phyloP scores from a whole-genome alignment of 208 protist genomes.

The Leishmania martiniquensis region DNA sequence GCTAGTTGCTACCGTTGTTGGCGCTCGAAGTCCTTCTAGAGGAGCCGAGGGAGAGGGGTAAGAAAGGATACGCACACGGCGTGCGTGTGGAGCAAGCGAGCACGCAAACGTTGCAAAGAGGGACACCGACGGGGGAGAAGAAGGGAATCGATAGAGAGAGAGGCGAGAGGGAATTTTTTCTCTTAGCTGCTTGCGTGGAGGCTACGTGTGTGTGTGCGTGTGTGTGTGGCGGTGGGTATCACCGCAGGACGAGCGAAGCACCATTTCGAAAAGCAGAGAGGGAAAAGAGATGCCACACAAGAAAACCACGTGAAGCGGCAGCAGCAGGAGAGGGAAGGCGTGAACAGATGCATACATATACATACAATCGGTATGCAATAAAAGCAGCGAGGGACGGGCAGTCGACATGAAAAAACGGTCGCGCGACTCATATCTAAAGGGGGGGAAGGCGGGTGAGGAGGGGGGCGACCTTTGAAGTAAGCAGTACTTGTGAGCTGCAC shows the following conservation, averaged over 20 bases:
- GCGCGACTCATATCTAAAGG: background rate
- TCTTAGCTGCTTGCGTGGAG: background rate
- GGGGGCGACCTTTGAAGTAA: background rate
- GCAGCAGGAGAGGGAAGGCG: background rate
- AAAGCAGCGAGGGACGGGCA: background rate
- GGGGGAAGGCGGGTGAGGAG: background rate
- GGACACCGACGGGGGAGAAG: no score
- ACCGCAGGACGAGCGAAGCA: background rate
- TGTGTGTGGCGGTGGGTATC: background rate
- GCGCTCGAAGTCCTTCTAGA: background rate
- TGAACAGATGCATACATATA: background rate
- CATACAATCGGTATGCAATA: background rate
- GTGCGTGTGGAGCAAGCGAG: background rate
- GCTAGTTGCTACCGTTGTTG: background rate
- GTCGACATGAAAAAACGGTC: background rate
- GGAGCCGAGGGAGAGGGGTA: background rate
- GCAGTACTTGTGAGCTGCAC: background rate
- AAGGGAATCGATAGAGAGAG: background rate
- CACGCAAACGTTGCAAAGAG: background rate
- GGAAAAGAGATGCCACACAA: background rate
- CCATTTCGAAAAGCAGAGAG: background rate
- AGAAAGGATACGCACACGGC: background rate
- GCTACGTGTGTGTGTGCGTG: background rate
- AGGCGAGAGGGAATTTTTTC: background rate
- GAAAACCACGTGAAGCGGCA: background rate